These are phyloP conservation scores for Aspergillus fumigatiaffinis DNA, from an alignment of 2,329 filamentous ascomycete species.

Conservation along the genomic window DNA sequence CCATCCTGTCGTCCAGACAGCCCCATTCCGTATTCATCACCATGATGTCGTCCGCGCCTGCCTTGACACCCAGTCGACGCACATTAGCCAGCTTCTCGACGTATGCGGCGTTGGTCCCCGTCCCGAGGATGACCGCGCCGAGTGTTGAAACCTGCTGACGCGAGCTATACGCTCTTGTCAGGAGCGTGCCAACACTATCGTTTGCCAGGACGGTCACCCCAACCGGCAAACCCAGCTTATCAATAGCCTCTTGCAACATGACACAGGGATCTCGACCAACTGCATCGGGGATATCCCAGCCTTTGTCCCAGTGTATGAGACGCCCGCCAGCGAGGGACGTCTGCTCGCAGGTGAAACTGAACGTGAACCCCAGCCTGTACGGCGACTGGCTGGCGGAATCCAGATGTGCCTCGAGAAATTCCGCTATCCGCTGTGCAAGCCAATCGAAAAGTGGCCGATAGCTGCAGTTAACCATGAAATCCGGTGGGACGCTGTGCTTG, in stretches of 20 bases:
- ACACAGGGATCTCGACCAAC: constrained; percentile 15
- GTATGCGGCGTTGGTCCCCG: constrained; percentile 20
- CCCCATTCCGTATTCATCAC: constrained; percentile 22
- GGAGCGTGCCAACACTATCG: constrained; percentile 18
- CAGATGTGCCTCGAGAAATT: constrained; percentile 7
- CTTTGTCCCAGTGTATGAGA: constrained; percentile 20
- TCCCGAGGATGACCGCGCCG: constrained; percentile 18
- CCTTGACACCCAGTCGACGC: background rate
- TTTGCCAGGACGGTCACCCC: constrained; percentile 17
- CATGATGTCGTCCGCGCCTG: constrained; percentile 8
- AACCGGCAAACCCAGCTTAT: constrained; percentile 13
- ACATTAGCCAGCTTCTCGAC: constrained; percentile 13
- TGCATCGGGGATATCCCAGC: constrained; percentile 21
- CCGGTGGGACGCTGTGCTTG: constrained; percentile 12
- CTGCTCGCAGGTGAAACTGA: constrained; percentile 19
- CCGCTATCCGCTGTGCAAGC: constrained; percentile 11
- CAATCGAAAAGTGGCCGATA: constrained; percentile 18
- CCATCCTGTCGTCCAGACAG: constrained; percentile 17
- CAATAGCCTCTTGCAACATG: constrained; percentile 20
- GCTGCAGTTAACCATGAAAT: constrained; percentile 14
- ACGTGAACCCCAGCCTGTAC: constrained; percentile 18
- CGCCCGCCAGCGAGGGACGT: constrained; percentile 13
- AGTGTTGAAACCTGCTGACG: constrained; percentile 8
- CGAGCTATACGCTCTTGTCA: constrained; percentile 16
- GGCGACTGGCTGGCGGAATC: background rate